A percentile compares a stretch with the other conserved stretches of the same genome.
phyloP scores from a whole-genome alignment of 116 monocot species.

The Posidonia oceanica region DNA sequence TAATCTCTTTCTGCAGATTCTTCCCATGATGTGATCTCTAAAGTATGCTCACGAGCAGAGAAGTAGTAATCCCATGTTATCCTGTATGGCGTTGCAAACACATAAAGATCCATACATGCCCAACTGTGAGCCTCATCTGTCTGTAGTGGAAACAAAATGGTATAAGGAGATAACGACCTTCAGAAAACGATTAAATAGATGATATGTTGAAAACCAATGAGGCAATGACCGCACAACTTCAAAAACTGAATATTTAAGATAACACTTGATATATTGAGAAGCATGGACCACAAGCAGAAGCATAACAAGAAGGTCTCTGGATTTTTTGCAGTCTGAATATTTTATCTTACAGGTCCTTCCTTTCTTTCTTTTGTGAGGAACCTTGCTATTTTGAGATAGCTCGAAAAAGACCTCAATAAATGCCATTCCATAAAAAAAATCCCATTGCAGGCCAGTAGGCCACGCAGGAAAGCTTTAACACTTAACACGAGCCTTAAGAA shows the following conservation, averaged over 20 bases:
- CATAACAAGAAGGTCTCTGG: no score
- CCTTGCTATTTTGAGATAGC: no score
- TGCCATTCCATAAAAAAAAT: no score
- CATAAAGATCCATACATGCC: conserved; percentile 93
- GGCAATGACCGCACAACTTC: not conserved
- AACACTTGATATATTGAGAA: not conserved
- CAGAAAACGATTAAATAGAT: not conserved
- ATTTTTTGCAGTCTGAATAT: no score
- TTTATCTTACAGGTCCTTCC: no score
- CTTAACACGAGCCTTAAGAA: no score
- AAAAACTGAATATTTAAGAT: not conserved
- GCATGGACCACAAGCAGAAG: not conserved
- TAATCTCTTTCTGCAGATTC: conserved; percentile 86
- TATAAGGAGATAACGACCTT: not conserved
- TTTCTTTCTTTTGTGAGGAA: no score
- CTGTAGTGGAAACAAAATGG: conserved; percentile 26
- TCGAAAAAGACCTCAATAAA: no score
- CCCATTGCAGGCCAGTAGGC: no score
- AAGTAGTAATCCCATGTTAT: conserved; percentile 90
- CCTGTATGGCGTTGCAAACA: conserved; percentile 93
- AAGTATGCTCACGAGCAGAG: conserved; percentile 53
- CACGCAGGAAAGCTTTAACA: no score
- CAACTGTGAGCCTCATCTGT: conserved; percentile 67
- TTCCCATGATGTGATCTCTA: conserved; percentile 77
- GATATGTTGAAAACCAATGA: not conserved